Evolutionary conservation across 2,329 filamentous ascomycete genomes (phyloP), one percentile per base, ranked within the genome.

Genomic region (Cadophora sp.): DNA sequence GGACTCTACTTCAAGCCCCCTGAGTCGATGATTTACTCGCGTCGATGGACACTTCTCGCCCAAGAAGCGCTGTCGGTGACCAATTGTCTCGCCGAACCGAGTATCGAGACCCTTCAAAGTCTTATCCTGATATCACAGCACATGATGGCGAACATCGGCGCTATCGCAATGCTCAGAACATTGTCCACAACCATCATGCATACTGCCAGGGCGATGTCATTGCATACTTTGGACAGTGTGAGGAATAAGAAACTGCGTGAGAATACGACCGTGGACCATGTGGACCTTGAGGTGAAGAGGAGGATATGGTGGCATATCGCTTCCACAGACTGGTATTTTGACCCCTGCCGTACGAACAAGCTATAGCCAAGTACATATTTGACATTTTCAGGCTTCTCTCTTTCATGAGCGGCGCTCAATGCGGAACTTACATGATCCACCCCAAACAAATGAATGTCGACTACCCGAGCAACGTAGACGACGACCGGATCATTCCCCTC

Each of bases 231-330:
- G 24, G 73, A 74, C 50, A 68, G 68, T 4, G 43, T 59, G 5
- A 59, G 53, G 6, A 73, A 69, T 64, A 76, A 65, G 68, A 70
- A 58, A 58, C 64, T 39, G 16, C 59, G 68, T 61, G 70, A 62
- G 62, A 71, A 56, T 59, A 64, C 59, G 14, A 18, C 66, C 11
- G 66, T 73, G 18, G 68, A 76, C 39, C 71, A 75, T 18, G 67
- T 78, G 7, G 69, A 72, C n/a, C 70, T 76, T 8, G 80, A 81
- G 58, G 75, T 78, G 2, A 75, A 76, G 30, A 68, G 80, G 39
- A 76, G 80, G n/a, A 69, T 80, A 2, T 81, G 79, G 80, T 81
- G 79, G 79, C 79, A 81, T 71, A 66, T 81, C 8, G 75, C 73
- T 24, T 71, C 75, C 11, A 76, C 75, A 45, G 79, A 81, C 62